phyloP scores from a whole-genome alignment of 768 basidiomycete genomes.

The Mrakia hoshinonis region DNA sequence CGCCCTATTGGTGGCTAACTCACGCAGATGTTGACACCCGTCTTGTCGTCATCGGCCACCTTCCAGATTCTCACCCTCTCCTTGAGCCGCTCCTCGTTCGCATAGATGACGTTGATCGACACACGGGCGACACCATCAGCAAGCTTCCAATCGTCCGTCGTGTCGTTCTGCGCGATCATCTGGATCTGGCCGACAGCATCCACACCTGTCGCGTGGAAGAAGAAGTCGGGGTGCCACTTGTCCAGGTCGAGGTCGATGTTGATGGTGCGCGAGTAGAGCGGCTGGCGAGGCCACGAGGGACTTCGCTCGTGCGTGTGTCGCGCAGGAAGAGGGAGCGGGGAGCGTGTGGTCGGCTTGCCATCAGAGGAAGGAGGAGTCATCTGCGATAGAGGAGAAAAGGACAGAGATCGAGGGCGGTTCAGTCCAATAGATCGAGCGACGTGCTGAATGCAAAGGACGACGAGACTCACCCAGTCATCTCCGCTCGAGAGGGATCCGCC shows the following conservation, averaged over 20 bases:
- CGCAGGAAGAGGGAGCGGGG: background rate
- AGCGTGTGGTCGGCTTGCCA: background rate
- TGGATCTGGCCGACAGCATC: background rate
- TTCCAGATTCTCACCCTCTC: conserved; percentile 1
- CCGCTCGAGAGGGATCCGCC: too few relatives aligned
- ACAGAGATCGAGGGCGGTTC: background rate
- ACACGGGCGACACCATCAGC: background rate
- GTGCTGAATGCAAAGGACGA: background rate
- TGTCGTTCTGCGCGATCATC: background rate
- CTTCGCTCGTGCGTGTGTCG: background rate
- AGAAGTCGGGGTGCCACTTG: background rate
- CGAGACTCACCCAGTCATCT: too few relatives aligned
- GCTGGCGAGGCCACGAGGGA: background rate
- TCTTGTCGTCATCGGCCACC: background rate
- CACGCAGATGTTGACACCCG: background rate
- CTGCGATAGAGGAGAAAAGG: background rate
- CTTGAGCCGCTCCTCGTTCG: background rate
- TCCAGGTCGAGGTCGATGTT: background rate
- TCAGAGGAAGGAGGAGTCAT: background rate
- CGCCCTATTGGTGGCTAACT: background rate
- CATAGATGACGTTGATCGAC: background rate
- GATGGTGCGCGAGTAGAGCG: background rate
- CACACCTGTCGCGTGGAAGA: background rate
- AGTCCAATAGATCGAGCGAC: background rate
- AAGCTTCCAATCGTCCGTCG: background rate